phyloP scores from a whole-genome alignment of 441 rosid species.

The Pelargonium cotyledonis region DNA sequence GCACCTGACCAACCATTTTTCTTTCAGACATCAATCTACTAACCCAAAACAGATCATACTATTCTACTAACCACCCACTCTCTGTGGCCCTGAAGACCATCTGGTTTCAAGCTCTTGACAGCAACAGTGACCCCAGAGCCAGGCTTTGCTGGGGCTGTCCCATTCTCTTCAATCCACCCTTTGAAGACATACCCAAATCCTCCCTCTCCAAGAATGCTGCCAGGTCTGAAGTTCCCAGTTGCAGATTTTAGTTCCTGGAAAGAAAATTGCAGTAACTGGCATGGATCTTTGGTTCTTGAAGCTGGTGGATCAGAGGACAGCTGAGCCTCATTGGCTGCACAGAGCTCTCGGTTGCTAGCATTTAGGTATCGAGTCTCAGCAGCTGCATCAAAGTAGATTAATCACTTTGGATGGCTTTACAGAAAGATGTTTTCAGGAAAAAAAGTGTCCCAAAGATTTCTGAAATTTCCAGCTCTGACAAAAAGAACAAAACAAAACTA shows the following conservation, averaged over 20 bases:
- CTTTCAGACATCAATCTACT: conserved; percentile 22
- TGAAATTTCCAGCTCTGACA: no score
- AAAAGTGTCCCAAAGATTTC: no score
- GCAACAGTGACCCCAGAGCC: conserved; percentile 49
- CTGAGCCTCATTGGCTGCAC: conserved; percentile 46
- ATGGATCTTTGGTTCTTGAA: conserved; percentile 25
- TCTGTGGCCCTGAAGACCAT: conserved; percentile 51
- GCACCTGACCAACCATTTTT: conserved; percentile 6
- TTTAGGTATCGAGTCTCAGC: conserved; percentile 58
- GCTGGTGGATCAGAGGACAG: conserved; percentile 38
- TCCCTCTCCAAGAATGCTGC: conserved; percentile 52
- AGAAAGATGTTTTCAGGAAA: no score
- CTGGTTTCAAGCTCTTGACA: conserved; percentile 48
- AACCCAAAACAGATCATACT: conserved; percentile 28
- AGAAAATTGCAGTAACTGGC: conserved; percentile 45
- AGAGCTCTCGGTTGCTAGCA: conserved; percentile 60
- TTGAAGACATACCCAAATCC: conserved; percentile 49
- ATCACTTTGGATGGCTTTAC: no score
- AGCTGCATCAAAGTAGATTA: no score
- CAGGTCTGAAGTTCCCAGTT: conserved; percentile 46
- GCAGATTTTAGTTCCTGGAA: conserved; percentile 51
- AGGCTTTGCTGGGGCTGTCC: conserved; percentile 44
- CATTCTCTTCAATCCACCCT: conserved; percentile 50
- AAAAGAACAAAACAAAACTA: no score
- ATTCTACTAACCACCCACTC: conserved; percentile 45